phyloP scores from a whole-genome alignment of 768 basidiomycete genomes.

The Porpolomopsis calyptriformis region DNA sequence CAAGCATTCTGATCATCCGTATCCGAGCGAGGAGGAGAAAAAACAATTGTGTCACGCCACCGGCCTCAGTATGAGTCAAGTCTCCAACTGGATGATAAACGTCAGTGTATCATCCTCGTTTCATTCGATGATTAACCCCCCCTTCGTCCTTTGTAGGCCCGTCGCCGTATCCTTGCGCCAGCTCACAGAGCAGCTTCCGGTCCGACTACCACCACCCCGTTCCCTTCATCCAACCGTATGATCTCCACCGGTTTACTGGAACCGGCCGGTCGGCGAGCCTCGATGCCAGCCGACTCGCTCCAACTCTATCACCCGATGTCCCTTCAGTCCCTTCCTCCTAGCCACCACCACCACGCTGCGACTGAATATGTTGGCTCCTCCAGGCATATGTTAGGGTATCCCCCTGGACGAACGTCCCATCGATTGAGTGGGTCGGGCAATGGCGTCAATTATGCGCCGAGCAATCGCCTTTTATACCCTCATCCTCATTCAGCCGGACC shows the following conservation, averaged over 20 bases:
- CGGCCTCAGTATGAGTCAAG: constrained; percentile 79
- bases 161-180: constrained; percentile 74
- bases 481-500: constrained; percentile 9
- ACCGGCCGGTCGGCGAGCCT: constrained; percentile 44
- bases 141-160: constrained; percentile 38
- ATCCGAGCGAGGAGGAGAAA: constrained; percentile 85
- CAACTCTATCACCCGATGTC: constrained; percentile 75
- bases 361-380: constrained; percentile 33
- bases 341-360: constrained; percentile 26
- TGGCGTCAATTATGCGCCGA: constrained; percentile 9
- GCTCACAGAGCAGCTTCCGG: constrained; percentile 67
- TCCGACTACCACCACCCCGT: constrained; percentile 71
- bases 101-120: constrained; percentile 25
- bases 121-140: constrained; percentile 10
- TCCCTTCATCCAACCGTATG: constrained; percentile 41
- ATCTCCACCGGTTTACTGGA: constrained; percentile 33
- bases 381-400: constrained; percentile 38
- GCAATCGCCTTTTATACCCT: constrained; percentile 25
- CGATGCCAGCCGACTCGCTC: constrained; percentile 60
- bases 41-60: constrained; percentile 81
- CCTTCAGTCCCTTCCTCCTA: constrained; percentile 47
- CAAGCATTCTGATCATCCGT: constrained; percentile 80
- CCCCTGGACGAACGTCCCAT: constrained; percentile 25
- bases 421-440: constrained; percentile 30
- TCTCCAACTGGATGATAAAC: constrained; percentile 93